phyloP scores from a whole-genome alignment of 345 rosid genomes.

The Erysimum cheiranthoides region DNA sequence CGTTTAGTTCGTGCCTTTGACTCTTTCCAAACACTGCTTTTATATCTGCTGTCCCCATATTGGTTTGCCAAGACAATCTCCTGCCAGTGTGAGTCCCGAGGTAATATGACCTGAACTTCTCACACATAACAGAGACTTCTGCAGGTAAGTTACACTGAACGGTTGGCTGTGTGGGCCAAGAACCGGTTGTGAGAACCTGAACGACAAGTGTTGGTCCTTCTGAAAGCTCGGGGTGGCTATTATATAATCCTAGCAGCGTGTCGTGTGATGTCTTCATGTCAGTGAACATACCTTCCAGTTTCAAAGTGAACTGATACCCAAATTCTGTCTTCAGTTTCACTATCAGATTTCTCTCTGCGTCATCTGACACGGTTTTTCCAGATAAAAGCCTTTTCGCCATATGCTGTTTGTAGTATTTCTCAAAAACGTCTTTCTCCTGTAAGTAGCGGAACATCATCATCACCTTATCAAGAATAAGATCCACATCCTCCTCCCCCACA shows the following conservation, averaged over 20 bases:
- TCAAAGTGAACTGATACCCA: conserved; percentile 95
- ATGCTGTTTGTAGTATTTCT: conserved; percentile 97
- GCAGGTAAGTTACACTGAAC: conserved; percentile 81
- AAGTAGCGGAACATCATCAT: conserved; percentile 97
- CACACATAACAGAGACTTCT: conserved; percentile 83
- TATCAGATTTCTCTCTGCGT: conserved; percentile 92
- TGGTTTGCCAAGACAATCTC: conserved; percentile 95
- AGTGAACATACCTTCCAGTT: conserved; percentile 97
- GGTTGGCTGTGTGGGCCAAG: conserved; percentile 94
- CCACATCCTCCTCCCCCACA: conserved; percentile 90
- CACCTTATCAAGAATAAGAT: conserved; percentile 88
- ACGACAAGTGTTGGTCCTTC: conserved; percentile 89
- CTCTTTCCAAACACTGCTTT: conserved; percentile 89
- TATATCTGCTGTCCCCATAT: conserved; percentile 95
- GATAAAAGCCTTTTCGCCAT: conserved; percentile 92
- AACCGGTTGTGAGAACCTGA: conserved; percentile 92
- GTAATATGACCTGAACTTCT: conserved; percentile 90
- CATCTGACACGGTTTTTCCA: conserved; percentile 91
- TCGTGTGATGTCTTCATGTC: conserved; percentile 98
- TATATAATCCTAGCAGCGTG: conserved; percentile 79
- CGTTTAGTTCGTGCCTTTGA: conserved; percentile 93
- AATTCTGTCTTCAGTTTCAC: conserved; percentile 97
- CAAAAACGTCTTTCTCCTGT: conserved; percentile 96
- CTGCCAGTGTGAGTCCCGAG: conserved; percentile 96
- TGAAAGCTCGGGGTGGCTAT: conserved; percentile 74